Evolutionary conservation across 768 basidiomycete genomes (phyloP).

Genomic region (Hygrocybe punicea): DNA sequence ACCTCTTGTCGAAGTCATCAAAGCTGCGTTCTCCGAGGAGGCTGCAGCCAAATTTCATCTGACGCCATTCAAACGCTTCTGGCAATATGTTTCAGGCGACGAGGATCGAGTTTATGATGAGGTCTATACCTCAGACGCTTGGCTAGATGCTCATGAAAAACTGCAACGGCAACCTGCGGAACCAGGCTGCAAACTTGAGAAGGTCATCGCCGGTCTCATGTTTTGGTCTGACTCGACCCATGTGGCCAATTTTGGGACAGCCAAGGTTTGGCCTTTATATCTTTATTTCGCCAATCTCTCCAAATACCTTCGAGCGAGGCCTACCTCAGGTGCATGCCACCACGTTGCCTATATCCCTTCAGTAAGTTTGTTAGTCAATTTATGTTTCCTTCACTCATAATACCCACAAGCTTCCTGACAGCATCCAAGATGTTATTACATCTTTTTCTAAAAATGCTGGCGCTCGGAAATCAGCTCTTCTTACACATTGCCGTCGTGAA

Average conservation of each 20-base stretch:
- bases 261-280: slow-evolving; percentile 43
- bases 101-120: slow-evolving; percentile 18
- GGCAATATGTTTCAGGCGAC: slow-evolving; percentile 21
- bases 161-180: slow-evolving; percentile 16
- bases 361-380: slow-evolving; percentile 17
- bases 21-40: slow-evolving; percentile 15
- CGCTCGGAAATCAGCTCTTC: not conserved
- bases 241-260: slow-evolving; percentile 35
- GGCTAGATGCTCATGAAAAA: slow-evolving; percentile 15
- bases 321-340: slow-evolving; percentile 22
- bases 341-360: slow-evolving; percentile 42
- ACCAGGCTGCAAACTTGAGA: slow-evolving; percentile 18
- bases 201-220: slow-evolving; percentile 24
- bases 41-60: slow-evolving; percentile 17
- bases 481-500: slow-evolving; percentile 9
- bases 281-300: slow-evolving; percentile 40
- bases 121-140: slow-evolving; percentile 16
- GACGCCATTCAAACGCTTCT: slow-evolving; percentile 23
- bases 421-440: slow-evolving; percentile 1
- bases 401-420: slow-evolving; percentile 5
- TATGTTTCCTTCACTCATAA: not conserved
- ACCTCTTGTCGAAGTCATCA: slow-evolving; percentile 23
- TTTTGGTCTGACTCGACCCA: slow-evolving; percentile 34
- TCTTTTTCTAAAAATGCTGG: not conserved
- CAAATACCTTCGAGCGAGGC: slow-evolving; percentile 37